Percentiles rank a stretch among this genome's conserved stretches.
Evolutionary conservation across 306 rosid genomes (phyloP).

Genomic region (Medicago arabica): DNA sequence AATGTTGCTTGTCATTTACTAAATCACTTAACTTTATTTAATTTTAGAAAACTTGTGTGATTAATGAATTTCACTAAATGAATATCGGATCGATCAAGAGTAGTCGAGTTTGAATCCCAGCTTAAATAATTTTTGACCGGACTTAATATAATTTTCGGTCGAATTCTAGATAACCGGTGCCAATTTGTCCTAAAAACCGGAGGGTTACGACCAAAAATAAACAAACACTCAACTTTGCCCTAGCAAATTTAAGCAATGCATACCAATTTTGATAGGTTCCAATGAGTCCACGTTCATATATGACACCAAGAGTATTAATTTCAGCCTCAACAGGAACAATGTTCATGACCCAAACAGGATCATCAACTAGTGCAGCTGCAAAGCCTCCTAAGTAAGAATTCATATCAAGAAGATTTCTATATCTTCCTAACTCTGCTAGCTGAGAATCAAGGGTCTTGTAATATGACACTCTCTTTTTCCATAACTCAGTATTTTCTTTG

Average conservation of each 20-base stretch:
- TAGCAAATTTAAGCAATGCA: constrained; percentile 9
- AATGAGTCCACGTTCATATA: constrained; percentile 84
- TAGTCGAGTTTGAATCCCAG: too few species aligned
- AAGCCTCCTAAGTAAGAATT: constrained; percentile 87
- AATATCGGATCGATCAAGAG: too few species aligned
- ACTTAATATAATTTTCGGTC: too few species aligned
- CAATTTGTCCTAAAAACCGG: too few species aligned
- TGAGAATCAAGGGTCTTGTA: constrained; percentile 70
- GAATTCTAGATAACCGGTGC: too few species aligned
- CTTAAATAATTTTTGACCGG: too few species aligned
- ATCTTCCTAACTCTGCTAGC: constrained; percentile 76
- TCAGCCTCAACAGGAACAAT: constrained; percentile 81
- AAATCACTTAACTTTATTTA: constrained; percentile 3
- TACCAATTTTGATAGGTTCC: constrained; percentile 98
- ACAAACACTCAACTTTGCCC: neutral
- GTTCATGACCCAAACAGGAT: constrained; percentile 96
- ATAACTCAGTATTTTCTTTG: constrained; percentile 57
- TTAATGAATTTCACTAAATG: too few species aligned
- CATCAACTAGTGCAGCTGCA: constrained; percentile 77
- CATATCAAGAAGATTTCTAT: constrained; percentile 89
- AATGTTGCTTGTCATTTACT: constrained; percentile 29
- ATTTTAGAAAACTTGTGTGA: too few species aligned
- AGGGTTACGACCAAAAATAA: too few species aligned
- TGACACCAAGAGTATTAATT: constrained; percentile 80
- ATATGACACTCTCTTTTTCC: constrained; percentile 76